Conservation (phyloP, 1,284 basidiomycete species). For the Thelephora terrestris region DNA sequence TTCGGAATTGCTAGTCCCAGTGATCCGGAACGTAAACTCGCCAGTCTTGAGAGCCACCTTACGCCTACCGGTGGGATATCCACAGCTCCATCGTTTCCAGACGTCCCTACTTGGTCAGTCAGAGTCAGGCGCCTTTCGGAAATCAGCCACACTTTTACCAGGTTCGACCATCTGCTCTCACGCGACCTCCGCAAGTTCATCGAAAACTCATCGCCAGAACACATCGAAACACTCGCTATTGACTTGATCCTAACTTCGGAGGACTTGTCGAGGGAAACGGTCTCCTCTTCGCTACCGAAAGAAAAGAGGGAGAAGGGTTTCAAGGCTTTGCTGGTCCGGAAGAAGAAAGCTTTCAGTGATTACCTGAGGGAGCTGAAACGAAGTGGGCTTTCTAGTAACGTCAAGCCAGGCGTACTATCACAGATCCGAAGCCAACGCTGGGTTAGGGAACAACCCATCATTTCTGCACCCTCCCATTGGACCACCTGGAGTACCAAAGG, state of each 20-base stretch:
- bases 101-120: constrained; percentile 1
- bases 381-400: constrained; percentile 65
- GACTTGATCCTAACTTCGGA: constrained; percentile 68
- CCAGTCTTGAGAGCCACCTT: constrained; percentile 29
- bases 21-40: constrained; percentile 12
- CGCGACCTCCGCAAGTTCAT: constrained; percentile 34
- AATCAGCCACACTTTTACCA: constrained; percentile 7
- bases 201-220: constrained; percentile 25
- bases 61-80: not conserved
- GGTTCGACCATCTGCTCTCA: constrained; percentile 34
- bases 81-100: not conserved
- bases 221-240: constrained; percentile 57
- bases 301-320: constrained; percentile 65
- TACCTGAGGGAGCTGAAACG: constrained; percentile 84
- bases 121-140: constrained; percentile 4
- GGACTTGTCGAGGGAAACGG: constrained; percentile 44
- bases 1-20: constrained; percentile 16
- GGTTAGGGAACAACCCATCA: constrained; percentile 53
- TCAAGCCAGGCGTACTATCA: constrained; percentile 63
- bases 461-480: constrained; percentile 15
- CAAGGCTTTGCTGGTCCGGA: constrained; percentile 74
- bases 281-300: constrained; percentile 35
- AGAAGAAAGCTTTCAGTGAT: constrained; percentile 88
- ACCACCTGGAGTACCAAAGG: constrained; percentile 24
- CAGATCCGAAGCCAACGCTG: constrained; percentile 56